phyloP scores from a whole-genome alignment of 2,329 filamentous ascomycete species.

The Cercospora zeae-maydis region DNA sequence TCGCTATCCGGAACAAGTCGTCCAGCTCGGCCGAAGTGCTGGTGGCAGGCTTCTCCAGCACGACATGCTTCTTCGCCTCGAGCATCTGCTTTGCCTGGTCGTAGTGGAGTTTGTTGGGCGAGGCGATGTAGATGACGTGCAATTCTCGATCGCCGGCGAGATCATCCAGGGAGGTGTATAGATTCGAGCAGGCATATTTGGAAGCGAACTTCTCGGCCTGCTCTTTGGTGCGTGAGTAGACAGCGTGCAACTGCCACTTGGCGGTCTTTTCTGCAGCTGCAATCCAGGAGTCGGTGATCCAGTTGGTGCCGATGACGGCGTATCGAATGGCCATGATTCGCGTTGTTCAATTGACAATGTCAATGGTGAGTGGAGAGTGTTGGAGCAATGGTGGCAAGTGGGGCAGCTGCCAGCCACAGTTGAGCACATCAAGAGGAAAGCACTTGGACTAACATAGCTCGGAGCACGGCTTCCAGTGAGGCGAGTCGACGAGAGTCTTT shows the following conservation, averaged over 20 bases:
- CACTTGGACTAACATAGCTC: too few relatives aligned
- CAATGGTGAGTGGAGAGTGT: neutral
- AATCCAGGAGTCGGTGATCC: constrained; percentile 51
- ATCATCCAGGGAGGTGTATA: constrained; percentile 41
- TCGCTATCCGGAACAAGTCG: constrained; percentile 42
- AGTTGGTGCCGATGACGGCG: constrained; percentile 47
- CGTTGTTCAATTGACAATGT: neutral
- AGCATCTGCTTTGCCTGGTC: constrained; percentile 45
- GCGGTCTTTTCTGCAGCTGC: constrained; percentile 42
- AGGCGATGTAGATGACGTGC: constrained; percentile 48
- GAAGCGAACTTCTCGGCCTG: constrained; percentile 44
- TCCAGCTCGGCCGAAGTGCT: constrained; percentile 43
- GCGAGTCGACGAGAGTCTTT: too few relatives aligned
- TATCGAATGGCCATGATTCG: constrained; percentile 39
- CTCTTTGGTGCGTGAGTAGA: constrained; percentile 47
- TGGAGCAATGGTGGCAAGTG: neutral
- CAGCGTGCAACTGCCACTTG: constrained; percentile 45
- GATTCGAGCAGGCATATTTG: constrained; percentile 39
- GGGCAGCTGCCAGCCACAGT: neutral
- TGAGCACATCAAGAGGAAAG: neutral
- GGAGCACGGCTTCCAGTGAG: too few relatives aligned
- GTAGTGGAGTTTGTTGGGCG: constrained; percentile 49
- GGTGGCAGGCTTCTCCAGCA: constrained; percentile 51
- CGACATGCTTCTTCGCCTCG: constrained; percentile 46
- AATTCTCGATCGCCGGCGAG: constrained; percentile 41